phyloP scores from a whole-genome alignment of 2,329 filamentous ascomycete genomes.

The Aureobasidium mangrovei region DNA sequence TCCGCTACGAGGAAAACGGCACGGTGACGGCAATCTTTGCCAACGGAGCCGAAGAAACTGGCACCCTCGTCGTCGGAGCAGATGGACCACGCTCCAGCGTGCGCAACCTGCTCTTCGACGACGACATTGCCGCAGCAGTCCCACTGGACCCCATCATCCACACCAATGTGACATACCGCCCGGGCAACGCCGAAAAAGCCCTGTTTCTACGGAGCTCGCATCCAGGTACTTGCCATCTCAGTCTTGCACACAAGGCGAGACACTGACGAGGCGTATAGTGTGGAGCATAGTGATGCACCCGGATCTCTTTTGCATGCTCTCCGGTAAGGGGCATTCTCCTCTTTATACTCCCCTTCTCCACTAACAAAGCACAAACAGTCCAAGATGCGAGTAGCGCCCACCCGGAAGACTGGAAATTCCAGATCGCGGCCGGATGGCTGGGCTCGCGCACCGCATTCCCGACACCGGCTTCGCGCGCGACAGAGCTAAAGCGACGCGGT shows the following conservation, averaged over 20 bases:
- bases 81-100: slow-evolving; percentile 21
- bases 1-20: slow-evolving; percentile 5
- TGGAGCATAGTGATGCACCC: slow-evolving; percentile 11
- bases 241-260: neutral
- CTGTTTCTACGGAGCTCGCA: slow-evolving; percentile 16
- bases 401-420: slow-evolving; percentile 18
- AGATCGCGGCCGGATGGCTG: slow-evolving; percentile 16
- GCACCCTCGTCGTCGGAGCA: slow-evolving; percentile 19
- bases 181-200: slow-evolving; percentile 16
- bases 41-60: slow-evolving; percentile 16
- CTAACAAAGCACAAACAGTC: neutral
- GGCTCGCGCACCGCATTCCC: slow-evolving; percentile 12
- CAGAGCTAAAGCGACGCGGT: slow-evolving; percentile 11
- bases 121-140: neutral
- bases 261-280: neutral
- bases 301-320: slow-evolving; percentile 10
- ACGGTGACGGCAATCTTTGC: slow-evolving; percentile 17
- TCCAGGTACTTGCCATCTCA: slow-evolving; percentile 11
- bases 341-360: neutral
- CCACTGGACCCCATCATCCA: slow-evolving; percentile 12
- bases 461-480: neutral
- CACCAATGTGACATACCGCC: slow-evolving; percentile 17
- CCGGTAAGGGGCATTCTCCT: neutral
- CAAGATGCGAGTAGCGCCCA: slow-evolving; percentile 16
- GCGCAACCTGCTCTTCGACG: slow-evolving; percentile 16